Conservation (phyloP, 805 yeast genomes). For the Ogataea nakhonphanomensis region DNA sequence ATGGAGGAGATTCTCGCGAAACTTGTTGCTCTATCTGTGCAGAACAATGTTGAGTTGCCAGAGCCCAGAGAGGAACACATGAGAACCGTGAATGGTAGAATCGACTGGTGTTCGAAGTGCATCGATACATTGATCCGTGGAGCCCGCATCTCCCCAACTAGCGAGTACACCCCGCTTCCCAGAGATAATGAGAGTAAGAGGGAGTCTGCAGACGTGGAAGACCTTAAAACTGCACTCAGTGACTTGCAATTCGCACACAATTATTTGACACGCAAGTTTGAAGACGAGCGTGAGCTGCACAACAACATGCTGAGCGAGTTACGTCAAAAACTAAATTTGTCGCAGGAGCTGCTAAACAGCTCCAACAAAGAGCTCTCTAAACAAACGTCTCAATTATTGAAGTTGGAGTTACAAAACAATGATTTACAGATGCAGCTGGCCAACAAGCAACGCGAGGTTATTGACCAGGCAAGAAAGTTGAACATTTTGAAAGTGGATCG, state of each 20-base stretch:
- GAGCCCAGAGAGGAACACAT: conserved; percentile 22
- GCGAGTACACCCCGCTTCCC: conserved; percentile 4
- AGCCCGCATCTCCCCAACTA: conserved; percentile 6
- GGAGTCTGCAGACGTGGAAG: conserved; percentile 11
- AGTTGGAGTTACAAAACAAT: conserved; percentile 36
- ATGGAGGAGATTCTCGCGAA: conserved; percentile 46
- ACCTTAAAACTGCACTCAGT: conserved; percentile 49
- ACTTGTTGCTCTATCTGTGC: conserved; percentile 45
- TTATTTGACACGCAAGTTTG: conserved; percentile 64
- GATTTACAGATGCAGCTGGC: conserved; percentile 29
- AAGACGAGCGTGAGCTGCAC: conserved; percentile 58
- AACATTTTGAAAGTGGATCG: conserved; percentile 43
- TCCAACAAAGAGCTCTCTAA: conserved; percentile 36
- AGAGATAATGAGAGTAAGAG: not conserved
- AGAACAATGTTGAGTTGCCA: conserved; percentile 40
- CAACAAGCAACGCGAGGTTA: conserved; percentile 39
- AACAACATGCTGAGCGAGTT: conserved; percentile 50
- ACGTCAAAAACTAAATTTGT: conserved; percentile 44
- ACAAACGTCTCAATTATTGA: conserved; percentile 34
- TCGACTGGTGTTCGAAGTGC: conserved; percentile 32
- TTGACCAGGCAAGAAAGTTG: conserved; percentile 43
- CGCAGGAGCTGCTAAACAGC: conserved; percentile 50
- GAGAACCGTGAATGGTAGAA: conserved; percentile 22
- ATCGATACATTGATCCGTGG: conserved; percentile 21
- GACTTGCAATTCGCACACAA: conserved; percentile 72